Percentiles rank a stretch among this genome's conserved stretches.
phyloP scores from a whole-genome alignment of 2,329 filamentous ascomycete species.

The Didymella glomerata region DNA sequence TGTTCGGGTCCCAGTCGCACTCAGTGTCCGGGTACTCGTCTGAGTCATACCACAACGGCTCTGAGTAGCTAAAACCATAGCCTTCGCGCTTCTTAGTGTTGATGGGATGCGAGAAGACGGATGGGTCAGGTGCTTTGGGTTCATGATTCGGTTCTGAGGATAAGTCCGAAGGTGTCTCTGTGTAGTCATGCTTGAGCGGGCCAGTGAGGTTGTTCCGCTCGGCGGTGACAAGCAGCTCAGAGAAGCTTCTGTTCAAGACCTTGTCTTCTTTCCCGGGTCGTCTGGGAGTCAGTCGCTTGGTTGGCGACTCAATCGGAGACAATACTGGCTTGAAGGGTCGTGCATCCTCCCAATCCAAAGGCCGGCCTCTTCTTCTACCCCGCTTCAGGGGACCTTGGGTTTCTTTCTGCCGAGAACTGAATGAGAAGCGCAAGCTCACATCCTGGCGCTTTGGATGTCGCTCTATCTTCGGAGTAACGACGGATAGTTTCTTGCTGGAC shows the following conservation, averaged over 20 bases:
- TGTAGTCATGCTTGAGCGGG: constrained; percentile 8
- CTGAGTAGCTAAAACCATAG: constrained; percentile 38
- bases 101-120: constrained; percentile 26
- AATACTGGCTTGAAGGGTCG: constrained; percentile 3
- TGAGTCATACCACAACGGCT: constrained; percentile 33
- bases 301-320: constrained; percentile 17
- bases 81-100: constrained; percentile 32
- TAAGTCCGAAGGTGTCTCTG: constrained; percentile 13
- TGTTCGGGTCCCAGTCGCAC: constrained; percentile 26
- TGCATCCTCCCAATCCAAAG: background rate
- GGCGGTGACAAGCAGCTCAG: constrained; percentile 16
- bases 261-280: constrained; percentile 12
- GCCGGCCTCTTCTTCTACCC: constrained; percentile 17
- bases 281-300: constrained; percentile 6
- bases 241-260: constrained; percentile 19
- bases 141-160: constrained; percentile 11
- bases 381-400: constrained; percentile 15
- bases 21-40: constrained; percentile 37
- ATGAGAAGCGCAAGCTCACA: constrained; percentile 31
- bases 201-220: constrained; percentile 17
- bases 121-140: constrained; percentile 15
- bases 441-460: constrained; percentile 14
- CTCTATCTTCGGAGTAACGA: constrained; percentile 12
- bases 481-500: constrained; percentile 12
- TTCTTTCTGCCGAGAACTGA: constrained; percentile 13